Percentiles rank a stretch among this genome's conserved stretches.
These are phyloP conservation scores for Fusarium luffae DNA, from an alignment of 2,329 filamentous ascomycete species.

Conservation along the genomic window DNA sequence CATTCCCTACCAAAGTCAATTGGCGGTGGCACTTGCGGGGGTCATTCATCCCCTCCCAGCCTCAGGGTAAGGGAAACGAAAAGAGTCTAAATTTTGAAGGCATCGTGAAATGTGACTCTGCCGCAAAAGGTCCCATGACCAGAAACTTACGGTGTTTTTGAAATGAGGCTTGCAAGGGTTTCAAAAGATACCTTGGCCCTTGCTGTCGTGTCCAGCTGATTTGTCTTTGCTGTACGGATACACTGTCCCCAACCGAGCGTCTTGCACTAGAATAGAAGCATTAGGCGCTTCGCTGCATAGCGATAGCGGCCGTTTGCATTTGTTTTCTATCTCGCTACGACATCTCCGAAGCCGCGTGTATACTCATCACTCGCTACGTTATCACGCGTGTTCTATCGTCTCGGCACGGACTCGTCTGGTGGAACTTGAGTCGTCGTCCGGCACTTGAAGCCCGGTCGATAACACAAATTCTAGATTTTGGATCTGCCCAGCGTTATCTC, in stretches of 20 bases:
- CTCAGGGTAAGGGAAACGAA: neutral
- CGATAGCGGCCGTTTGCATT: constrained; percentile 8
- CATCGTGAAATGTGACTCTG: constrained; percentile 31
- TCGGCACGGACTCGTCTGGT: constrained; percentile 12
- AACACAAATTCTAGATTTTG: constrained; percentile 16
- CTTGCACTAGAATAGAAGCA: neutral
- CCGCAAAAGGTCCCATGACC: constrained; percentile 31
- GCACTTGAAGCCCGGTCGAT: constrained; percentile 34
- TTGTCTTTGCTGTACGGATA: neutral
- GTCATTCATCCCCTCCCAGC: neutral
- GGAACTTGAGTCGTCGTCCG: constrained; percentile 5
- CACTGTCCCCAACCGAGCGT: constrained; percentile 8
- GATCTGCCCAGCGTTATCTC: constrained; percentile 25
- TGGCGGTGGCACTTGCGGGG: neutral
- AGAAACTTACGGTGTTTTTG: constrained; percentile 15
- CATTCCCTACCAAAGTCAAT: neutral
- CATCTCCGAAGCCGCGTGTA: constrained; percentile 19
- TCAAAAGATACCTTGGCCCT: neutral
- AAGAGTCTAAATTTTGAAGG: constrained; percentile 11
- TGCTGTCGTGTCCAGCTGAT: constrained; percentile 23
- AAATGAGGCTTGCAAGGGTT: neutral
- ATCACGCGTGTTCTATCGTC: constrained; percentile 29
- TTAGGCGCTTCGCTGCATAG: neutral
- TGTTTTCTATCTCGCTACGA: neutral
- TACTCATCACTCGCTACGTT: constrained; percentile 5